Evolutionary conservation across 2,329 filamentous ascomycete species (phyloP), one percentile per base, ranked within the genome.

Genomic region (Annulohypoxylon truncatum): DNA sequence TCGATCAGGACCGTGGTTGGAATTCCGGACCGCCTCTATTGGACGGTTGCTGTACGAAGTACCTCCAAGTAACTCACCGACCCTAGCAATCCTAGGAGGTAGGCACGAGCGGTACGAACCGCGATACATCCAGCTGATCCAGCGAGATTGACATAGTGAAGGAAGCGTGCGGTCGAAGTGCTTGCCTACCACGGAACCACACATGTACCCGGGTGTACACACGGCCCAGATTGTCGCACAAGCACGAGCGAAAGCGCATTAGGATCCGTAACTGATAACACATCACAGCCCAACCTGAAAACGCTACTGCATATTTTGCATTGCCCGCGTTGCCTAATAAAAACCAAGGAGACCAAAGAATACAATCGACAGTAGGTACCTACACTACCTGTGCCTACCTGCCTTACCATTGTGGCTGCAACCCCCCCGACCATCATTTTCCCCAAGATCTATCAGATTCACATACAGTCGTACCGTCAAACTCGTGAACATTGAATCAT

Each of bases 401-500:
- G 66, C 59, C 62, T 59, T 64, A 51, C 61, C 67, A 64, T 63
- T 51, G 52, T 44, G 47, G 67, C 61, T 70, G 62, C 61, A 70
- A 65, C 62, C 58, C 54, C 54, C 54, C 53, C 59, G 51, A 69
- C 55, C 56, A 61, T 65, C 57, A 28, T 53, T 59, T 62, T 61
- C 67, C 67, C 67, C 67, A 56, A 70, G 67, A 70, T 70, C 67
- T 70, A 66, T 65, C 67, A 69, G 66, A 69, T 69, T 69, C 52
- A 61, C 56, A 61, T 46, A 52, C 57, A 38, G 57, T 51, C 52
- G 24, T 42, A 42, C 15, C 18, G 38, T 4, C 38, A 64, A 60
- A 64, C 56, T 58, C 42, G 66, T 68, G 57, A 38, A 18, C 35
- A 38, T 38, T 38, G n/a, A 66, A 66, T 63, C 66, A 31, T 56